Base-by-base conservation (phyloP, 352 stramenopile genomes). In the Phytopythium ostracodes region DNA sequence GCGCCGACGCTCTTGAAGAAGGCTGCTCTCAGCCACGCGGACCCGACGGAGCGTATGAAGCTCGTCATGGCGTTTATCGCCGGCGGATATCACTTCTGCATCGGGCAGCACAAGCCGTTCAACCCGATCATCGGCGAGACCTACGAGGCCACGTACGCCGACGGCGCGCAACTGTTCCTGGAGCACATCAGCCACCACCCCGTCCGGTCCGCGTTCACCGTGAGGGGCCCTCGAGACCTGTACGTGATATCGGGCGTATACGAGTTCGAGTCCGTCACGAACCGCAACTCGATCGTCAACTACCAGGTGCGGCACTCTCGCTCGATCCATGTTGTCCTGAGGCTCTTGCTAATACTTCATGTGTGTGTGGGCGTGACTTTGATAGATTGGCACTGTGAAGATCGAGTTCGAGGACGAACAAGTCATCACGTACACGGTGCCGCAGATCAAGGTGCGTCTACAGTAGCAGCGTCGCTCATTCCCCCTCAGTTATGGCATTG, bases 91-190 rank as follows among this genome's bases (percentile, higher is more conserved):
- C 84, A 93, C 63, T 90, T 89, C 62, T 90, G 84, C 51, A 64
- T 86, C 31, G 78, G 80, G 8, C 82, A 91, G 59, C 68, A 85
- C 54, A 93, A 93, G 60, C 84, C 84, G 5, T 93, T 93, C 66
- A 93, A 91, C 59, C 84, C 84, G 42, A 91, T 93, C 33, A 40
- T 93, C 33, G 84, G 82, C 18, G 84, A 93, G 65, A 93, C 84
- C 8, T 91, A 91, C 64, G 66, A 94, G 36, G 79, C 84, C 8
- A 78, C 72, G n/a, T 84, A 88, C 60, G 51, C 78, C n/a, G 84
- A 93, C 57, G 80, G 81, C 47, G 81, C 84, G 24, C 67, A 78
- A 15, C 65, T 93, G n/a, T 83, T 79, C 55, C 58, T 91, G 44
- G 84, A 93, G 64, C 84, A 93, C 60, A 73, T 89, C 12, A 74